Evolutionary conservation across 2,329 filamentous ascomycete species (phyloP).

Genomic region (Lasiodiplodia citricola): DNA sequence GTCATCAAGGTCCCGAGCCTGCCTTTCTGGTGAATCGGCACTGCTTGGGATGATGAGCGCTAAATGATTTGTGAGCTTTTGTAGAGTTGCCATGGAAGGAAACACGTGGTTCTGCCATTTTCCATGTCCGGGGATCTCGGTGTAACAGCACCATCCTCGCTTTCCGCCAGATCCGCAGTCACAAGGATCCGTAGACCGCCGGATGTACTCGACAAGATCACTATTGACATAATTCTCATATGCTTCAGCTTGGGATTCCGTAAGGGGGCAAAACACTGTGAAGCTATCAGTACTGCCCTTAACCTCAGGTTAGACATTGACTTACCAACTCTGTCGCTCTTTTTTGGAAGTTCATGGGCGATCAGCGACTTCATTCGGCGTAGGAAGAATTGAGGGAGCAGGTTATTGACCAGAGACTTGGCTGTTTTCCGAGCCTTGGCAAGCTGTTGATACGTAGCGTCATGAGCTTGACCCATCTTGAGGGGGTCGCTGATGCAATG

Average conservation of each 20-base stretch:
- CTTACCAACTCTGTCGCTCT: slow-evolving; percentile 79
- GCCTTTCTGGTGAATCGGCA: slow-evolving; percentile 71
- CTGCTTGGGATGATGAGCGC: slow-evolving; percentile 78
- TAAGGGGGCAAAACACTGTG: slow-evolving; percentile 85
- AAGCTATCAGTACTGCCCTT: neutral
- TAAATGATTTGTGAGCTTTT: slow-evolving; percentile 93
- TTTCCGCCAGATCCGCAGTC: slow-evolving; percentile 71
- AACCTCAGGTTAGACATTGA: too few relatives aligned
- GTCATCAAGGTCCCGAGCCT: slow-evolving; percentile 75
- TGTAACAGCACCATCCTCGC: slow-evolving; percentile 81
- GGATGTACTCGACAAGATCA: slow-evolving; percentile 71
- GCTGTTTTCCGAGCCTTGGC: slow-evolving; percentile 82
- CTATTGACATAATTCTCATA: slow-evolving; percentile 84
- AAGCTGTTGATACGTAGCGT: slow-evolving; percentile 83
- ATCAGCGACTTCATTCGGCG: slow-evolving; percentile 93
- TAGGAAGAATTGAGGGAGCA: slow-evolving; percentile 88
- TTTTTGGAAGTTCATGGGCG: slow-evolving; percentile 89
- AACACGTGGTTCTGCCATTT: slow-evolving; percentile 82
- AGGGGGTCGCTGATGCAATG: slow-evolving; percentile 78
- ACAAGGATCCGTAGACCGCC: slow-evolving; percentile 70
- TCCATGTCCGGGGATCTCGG: slow-evolving; percentile 60
- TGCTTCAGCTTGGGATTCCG: slow-evolving; percentile 76
- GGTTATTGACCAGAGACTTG: slow-evolving; percentile 80
- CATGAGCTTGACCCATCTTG: slow-evolving; percentile 87
- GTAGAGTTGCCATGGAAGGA: slow-evolving; percentile 78